Evolutionary conservation across 2,329 filamentous ascomycete species (phyloP).

Genomic region (Sporothrix humicola): DNA sequence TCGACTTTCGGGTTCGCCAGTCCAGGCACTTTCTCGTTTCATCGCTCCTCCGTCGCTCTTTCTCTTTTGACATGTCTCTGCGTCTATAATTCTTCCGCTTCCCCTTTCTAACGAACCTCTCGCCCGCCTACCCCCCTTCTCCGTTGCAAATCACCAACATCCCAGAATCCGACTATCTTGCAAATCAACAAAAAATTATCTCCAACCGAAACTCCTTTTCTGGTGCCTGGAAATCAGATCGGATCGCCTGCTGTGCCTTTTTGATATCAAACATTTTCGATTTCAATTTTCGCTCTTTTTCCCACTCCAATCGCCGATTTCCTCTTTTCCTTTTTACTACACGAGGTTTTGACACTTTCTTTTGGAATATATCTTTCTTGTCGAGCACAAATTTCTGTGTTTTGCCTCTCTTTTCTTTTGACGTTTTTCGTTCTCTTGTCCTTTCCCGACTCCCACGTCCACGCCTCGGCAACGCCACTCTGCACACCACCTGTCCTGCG

Average conservation of each 20-base stretch:
- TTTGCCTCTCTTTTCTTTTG: not conserved
- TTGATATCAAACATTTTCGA: slow-evolving; percentile 3
- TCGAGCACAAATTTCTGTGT: not conserved
- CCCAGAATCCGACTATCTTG: slow-evolving; percentile 6
- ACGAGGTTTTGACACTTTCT: not conserved
- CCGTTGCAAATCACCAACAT: slow-evolving; percentile 1
- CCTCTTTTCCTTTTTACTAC: not conserved
- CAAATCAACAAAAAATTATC: not conserved
- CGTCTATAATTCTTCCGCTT: slow-evolving; percentile 17
- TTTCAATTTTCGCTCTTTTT: not conserved
- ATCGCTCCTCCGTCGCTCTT: slow-evolving; percentile 4
- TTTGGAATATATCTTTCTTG: not conserved
- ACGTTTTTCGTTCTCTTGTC: not conserved
- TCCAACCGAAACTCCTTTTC: slow-evolving; percentile 6
- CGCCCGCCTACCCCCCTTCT: not conserved
- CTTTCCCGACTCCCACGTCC: not conserved
- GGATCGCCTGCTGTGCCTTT: slow-evolving; percentile 3
- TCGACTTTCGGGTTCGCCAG: not conserved
- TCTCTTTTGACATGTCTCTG: not conserved
- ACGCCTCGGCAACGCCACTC: slow-evolving; percentile 6
- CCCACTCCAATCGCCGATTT: slow-evolving; percentile 19
- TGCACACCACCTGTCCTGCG: not conserved
- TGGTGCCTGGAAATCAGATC: not conserved
- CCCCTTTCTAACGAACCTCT: slow-evolving; percentile 21
- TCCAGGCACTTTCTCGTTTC: slow-evolving; percentile 12